phyloP scores from a whole-genome alignment of 306 rosid species.

The Notholithocarpus densiflorus region DNA sequence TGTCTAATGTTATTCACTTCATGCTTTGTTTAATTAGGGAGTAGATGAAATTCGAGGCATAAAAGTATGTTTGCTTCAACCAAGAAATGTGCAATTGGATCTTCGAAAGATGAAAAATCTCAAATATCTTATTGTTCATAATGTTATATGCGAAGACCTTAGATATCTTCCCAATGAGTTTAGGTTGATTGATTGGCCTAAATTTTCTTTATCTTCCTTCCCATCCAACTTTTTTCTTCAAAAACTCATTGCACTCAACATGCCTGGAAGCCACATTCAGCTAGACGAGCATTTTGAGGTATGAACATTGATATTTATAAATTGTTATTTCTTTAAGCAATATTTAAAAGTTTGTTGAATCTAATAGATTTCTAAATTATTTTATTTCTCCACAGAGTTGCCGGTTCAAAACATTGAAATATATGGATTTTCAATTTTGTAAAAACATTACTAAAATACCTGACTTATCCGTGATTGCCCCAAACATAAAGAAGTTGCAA shows the following conservation, averaged over 20 bases:
- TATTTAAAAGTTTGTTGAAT: too few species aligned
- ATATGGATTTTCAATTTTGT: slow-evolving; percentile 12
- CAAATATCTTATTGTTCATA: slow-evolving; percentile 21
- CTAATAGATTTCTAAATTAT: not conserved
- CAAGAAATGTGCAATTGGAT: slow-evolving; percentile 9
- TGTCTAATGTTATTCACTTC: too few species aligned
- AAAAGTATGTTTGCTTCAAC: slow-evolving; percentile 7
- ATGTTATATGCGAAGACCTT: slow-evolving; percentile 20
- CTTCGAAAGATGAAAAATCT: slow-evolving; percentile 25
- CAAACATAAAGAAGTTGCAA: slow-evolving; percentile 20
- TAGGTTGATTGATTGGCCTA: slow-evolving; percentile 38
- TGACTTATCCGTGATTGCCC: slow-evolving; percentile 21
- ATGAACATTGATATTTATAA: not conserved
- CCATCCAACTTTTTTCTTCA: slow-evolving; percentile 25
- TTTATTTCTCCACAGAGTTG: not conserved
- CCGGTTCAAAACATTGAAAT: slow-evolving; percentile 17
- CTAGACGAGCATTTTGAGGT: slow-evolving; percentile 21
- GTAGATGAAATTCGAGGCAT: slow-evolving; percentile 28
- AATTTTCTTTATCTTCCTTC: slow-evolving; percentile 23
- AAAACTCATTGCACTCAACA: slow-evolving; percentile 24
- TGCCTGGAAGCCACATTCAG: slow-evolving; percentile 29
- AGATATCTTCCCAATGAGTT: slow-evolving; percentile 32
- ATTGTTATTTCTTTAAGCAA: not conserved
- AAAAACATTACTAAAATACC: slow-evolving; percentile 21
- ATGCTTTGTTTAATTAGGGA: slow-evolving; percentile 2